These are phyloP conservation scores for Platismatia glauca DNA, from an alignment of 495 filamentous ascomycete species.

Conservation along the genomic window DNA sequence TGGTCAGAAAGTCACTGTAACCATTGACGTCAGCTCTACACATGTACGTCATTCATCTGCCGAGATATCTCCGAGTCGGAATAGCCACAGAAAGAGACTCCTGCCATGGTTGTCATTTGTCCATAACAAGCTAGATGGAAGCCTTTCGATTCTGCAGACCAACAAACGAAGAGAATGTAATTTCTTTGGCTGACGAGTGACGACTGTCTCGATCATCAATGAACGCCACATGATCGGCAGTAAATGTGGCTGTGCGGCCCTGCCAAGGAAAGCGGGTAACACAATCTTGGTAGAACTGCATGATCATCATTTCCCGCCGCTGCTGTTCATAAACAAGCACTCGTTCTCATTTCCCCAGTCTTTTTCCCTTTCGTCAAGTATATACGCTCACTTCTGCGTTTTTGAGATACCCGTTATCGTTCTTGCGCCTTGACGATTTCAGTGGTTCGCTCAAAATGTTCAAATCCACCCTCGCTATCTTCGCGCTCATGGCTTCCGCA, in stretches of 20 bases:
- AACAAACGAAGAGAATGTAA: no score
- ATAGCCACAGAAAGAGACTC: not conserved
- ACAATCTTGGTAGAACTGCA: no score
- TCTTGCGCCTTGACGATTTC: not conserved
- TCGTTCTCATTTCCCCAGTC: not conserved
- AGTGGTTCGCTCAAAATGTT: not conserved
- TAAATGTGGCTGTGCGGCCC: not conserved
- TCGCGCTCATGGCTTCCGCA: conserved; percentile 1
- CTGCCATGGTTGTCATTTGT: not conserved
- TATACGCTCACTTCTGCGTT: not conserved
- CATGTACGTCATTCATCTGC: conserved; percentile 5
- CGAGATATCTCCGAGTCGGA: not conserved
- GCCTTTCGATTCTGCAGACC: no score
- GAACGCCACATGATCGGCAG: not conserved
- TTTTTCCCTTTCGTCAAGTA: not conserved
- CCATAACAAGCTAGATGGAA: no score
- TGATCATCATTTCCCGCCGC: not conserved
- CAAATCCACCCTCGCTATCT: not conserved
- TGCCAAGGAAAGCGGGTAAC: not conserved
- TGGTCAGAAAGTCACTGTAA: no score
- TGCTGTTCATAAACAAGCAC: not conserved
- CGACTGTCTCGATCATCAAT: no score
- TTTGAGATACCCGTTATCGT: not conserved
- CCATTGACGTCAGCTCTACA: not conserved
- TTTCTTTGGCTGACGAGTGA: no score